Conservation (phyloP, 2,329 filamentous ascomycete species). For the Calycina marina region DNA sequence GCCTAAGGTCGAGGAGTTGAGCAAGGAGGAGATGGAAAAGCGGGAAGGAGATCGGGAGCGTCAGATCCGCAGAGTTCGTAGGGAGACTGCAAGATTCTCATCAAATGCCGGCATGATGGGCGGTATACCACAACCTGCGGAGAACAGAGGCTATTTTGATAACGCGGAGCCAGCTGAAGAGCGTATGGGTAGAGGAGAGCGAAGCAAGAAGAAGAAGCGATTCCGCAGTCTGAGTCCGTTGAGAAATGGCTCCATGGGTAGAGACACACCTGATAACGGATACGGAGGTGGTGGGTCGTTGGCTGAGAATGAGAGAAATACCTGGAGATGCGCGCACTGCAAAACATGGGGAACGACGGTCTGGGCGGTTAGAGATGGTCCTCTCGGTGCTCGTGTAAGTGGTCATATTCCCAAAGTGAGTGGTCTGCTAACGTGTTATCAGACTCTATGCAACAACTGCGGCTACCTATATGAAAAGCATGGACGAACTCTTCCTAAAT, state of each 20-base stretch:
- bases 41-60: constrained; percentile 87
- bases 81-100: constrained; percentile 87
- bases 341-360: constrained; percentile 76
- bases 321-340: constrained; percentile 84
- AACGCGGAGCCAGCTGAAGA: constrained; percentile 47
- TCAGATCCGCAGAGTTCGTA: constrained; percentile 69
- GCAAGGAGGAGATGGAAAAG: constrained; percentile 95
- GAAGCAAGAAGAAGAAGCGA: constrained; percentile 87
- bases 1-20: constrained; percentile 65
- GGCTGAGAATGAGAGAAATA: constrained; percentile 61
- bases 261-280: constrained; percentile 68
- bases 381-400: constrained; percentile 66
- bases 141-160: constrained; percentile 30
- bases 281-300: constrained; percentile 43
- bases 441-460: constrained; percentile 84
- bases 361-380: constrained; percentile 91
- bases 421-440: constrained; percentile 13
- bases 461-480: constrained; percentile 73
- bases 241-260: constrained; percentile 48
- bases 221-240: constrained; percentile 79
- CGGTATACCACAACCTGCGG: constrained; percentile 46
- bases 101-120: constrained; percentile 71
- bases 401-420: constrained; percentile 1
- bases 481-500: constrained; percentile 67
- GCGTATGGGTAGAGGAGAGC: constrained; percentile 78